Evolutionary conservation across 2,329 filamentous ascomycete species (phyloP).

Genomic region (Penicillium sp.): DNA sequence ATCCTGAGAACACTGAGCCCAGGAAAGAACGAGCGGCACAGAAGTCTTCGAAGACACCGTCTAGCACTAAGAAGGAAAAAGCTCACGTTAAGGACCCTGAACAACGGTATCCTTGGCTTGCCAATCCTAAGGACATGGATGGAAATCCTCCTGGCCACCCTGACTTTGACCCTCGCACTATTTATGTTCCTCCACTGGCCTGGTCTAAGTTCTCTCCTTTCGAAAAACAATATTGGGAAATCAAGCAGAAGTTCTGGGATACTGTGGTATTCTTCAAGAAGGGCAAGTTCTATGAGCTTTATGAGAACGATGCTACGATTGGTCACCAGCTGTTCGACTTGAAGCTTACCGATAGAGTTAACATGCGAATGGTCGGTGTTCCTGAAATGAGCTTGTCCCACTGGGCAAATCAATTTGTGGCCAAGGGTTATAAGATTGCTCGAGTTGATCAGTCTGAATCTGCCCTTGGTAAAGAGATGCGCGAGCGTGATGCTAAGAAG

Average conservation of each 20-base stretch:
- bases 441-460: constrained; percentile 96
- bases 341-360: constrained; percentile 95
- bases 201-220: constrained; percentile 87
- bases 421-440: constrained; percentile 96
- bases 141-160: constrained; percentile 73
- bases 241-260: constrained; percentile 97
- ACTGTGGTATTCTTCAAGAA: constrained; percentile 99
- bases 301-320: constrained; percentile 95
- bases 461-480: constrained; percentile 94
- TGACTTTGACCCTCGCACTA: constrained; percentile 84
- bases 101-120: constrained; percentile 85
- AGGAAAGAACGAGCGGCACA: constrained; percentile 48
- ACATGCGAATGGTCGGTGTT: constrained; percentile 99
- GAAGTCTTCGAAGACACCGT: constrained; percentile 33
- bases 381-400: constrained; percentile 92
- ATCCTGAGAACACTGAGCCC: constrained; percentile 58
- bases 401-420: constrained; percentile 98
- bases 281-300: constrained; percentile 98
- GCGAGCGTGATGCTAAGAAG: constrained; percentile 69
- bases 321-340: constrained; percentile 96
- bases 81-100: constrained; percentile 80
- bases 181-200: constrained; percentile 81
- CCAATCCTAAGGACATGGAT: constrained; percentile 80
- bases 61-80: constrained; percentile 55
- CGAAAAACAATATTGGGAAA: constrained; percentile 98